Base-by-base conservation (phyloP, 116 monocot genomes). In the Dioscorea cayenensis region DNA sequence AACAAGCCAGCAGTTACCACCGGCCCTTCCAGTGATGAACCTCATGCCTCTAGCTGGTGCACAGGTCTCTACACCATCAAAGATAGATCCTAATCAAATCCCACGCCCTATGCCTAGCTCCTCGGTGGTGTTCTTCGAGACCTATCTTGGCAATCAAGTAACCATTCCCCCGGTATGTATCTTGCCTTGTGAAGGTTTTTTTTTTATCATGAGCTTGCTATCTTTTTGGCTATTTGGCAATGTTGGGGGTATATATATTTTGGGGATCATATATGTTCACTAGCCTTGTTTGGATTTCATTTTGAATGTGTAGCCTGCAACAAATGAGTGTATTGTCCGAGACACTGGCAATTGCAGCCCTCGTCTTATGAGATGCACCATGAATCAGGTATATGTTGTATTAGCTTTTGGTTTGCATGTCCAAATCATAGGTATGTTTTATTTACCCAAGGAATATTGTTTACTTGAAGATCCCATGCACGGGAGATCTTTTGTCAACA, bases 331-430 rank as follows among this genome's bases (percentile, higher is more conserved):
- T 75, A 74, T 99, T 76, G 94, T 91, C 66, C 83, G 77, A 73
- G 99, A 99, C 75, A 80, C 76, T 74, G 99, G 99, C 35, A 99
- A 99, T 75, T 94, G 94, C 78, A 99, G 99, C 66, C 99, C 99
- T 67, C 84, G 99, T 29, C 68, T 91, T 68, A 94, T 99, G 99
- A 81, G 99, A 63, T 94, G 91, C 72, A 94, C 99, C 28, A 77
- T 99, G 48, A 85, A 85, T 84, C 99, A 94, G 91, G 99, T 94
- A 64, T 50, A 20, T 20, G 14, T 38, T 51, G 66, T 5, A 29
- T 4, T 7, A 2, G n/a, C 28, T 4, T 71, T 14, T 49, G 67
- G 69, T 52, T 25, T 25, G 25, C 25, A 1, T 25, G 25, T 1
- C 1, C 25, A 25, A 25, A 25, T 25, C 25, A 25, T 25, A 25